phyloP scores from a whole-genome alignment of 108 stramenopile species.

The Skeletonema menzelii region DNA sequence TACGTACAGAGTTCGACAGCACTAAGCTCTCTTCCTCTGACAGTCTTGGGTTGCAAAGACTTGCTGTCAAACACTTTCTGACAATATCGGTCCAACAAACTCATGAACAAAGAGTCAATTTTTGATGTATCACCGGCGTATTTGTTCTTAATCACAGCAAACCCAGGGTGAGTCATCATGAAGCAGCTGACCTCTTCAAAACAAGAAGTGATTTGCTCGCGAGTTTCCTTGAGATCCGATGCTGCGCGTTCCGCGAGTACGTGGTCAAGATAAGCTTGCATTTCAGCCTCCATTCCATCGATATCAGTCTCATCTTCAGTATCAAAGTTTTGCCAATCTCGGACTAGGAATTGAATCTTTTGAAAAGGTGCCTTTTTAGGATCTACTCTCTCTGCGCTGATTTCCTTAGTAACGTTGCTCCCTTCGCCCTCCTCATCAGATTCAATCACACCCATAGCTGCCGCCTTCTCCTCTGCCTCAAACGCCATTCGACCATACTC shows the following conservation, averaged over 20 bases:
- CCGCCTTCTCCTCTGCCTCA: constrained; percentile 52
- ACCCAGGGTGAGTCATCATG: constrained; percentile 96
- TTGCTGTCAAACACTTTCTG: constrained; percentile 81
- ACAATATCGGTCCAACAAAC: constrained; percentile 90
- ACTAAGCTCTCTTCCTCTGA: constrained; percentile 87
- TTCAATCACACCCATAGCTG: constrained; percentile 38
- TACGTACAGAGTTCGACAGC: constrained; percentile 90
- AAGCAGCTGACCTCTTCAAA: constrained; percentile 90
- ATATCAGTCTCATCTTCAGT: constrained; percentile 74
- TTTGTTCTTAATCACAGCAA: constrained; percentile 92
- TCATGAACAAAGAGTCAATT: constrained; percentile 84
- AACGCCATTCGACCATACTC: constrained; percentile 97
- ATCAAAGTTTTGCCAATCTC: constrained; percentile 98
- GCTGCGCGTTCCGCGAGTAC: constrained; percentile 83
- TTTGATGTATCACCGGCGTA: constrained; percentile 86
- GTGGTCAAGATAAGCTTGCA: constrained; percentile 82
- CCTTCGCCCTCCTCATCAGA: constrained; percentile 11
- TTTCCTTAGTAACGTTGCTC: not conserved
- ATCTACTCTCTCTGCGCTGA: not conserved
- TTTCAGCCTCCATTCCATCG: constrained; percentile 81
- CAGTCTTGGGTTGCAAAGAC: constrained; percentile 74
- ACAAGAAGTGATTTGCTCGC: constrained; percentile 94
- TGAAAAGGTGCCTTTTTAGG: constrained; percentile 86
- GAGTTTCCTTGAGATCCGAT: constrained; percentile 89
- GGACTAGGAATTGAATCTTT: constrained; percentile 94